These are phyloP conservation scores for Fusarium napiforme DNA, from an alignment of 2,329 filamentous ascomycete species.

Conservation along the genomic window DNA sequence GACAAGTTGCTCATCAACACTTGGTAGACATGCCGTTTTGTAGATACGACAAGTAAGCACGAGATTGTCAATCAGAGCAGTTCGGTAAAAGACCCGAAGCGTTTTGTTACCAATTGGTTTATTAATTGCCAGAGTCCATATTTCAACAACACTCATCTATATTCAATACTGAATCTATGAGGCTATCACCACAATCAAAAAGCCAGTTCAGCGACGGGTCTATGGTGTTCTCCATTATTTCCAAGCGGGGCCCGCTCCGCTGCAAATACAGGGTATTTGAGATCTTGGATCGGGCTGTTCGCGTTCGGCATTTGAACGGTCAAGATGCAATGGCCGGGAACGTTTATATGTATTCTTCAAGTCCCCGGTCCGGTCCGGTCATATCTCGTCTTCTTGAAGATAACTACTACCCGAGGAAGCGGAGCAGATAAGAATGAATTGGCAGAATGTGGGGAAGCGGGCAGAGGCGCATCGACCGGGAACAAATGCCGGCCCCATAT, in stretches of 20 bases:
- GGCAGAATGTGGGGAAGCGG: conserved; percentile 8
- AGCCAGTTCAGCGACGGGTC: conserved; percentile 12
- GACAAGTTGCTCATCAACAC: neutral
- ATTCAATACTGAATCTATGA: neutral
- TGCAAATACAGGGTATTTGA: conserved; percentile 20
- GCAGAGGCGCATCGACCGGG: conserved; percentile 37
- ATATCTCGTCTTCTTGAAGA: conserved; percentile 4
- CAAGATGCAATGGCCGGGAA: conserved; percentile 11
- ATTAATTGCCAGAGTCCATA: neutral
- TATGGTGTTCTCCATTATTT: conserved; percentile 33
- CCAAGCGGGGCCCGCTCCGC: neutral
- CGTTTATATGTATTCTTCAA: neutral
- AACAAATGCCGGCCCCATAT: conserved; percentile 41
- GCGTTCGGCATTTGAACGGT: conserved; percentile 29
- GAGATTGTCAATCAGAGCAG: neutral
- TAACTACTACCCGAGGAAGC: neutral
- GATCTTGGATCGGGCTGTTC: conserved; percentile 33
- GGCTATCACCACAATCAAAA: conserved; percentile 30
- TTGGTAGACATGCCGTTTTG: neutral
- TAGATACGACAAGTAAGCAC: neutral
- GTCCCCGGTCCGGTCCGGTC: conserved; percentile 32
- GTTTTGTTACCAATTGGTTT: neutral
- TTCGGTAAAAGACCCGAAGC: neutral
- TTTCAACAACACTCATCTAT: neutral
- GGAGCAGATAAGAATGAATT: neutral